Evolutionary conservation across 2,329 filamentous ascomycete species (phyloP), one percentile per base, ranked within the genome.

Genomic region (Fusarium stilboides): DNA sequence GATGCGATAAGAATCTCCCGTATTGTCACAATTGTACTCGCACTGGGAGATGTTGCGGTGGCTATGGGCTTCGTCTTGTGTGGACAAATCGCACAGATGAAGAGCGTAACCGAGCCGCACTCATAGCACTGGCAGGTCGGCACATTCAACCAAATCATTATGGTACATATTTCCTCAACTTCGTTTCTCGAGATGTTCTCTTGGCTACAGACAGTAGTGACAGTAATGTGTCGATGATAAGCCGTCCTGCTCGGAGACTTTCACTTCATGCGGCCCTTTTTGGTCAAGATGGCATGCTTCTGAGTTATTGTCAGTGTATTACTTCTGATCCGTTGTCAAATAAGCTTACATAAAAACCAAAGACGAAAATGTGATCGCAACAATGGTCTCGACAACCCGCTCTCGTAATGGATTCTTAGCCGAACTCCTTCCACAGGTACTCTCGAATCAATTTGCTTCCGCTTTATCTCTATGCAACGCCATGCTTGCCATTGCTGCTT

Each of bases 241-340:
- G 51, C 13, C 34, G 40, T 22, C 42, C 24, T 20, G 19, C n/a
- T 37, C 46, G 34, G 15, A 33, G 31, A 15, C 46, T 55, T 46
- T 58, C 46, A 8, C 31, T 65, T 36, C 51, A 57, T 49, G 31
- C 40, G 8, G 63, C 68, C 36, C 54, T 62, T 53, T 42, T 59
- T 17, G 44, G 45, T n/a, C 52, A 62, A 31, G 47, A 65, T 20
- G 55, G 37, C 24, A 50, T 57, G 10, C 47, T 62, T 22, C 36
- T 56, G n/a, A 40, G 33, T n/a, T 46, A 57, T 37, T 57, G 17
- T 49, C 17, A 17, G 46, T 59, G 19, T 33, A 4, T 13, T 12
- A 19, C 8, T 28, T 19, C 8, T 31, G 2, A 19, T n/a, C 5
- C 26, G 14, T n/a, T 20, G 6, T 7, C 9, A 28, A 8, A 17